Evolutionary conservation across 805 yeast species (phyloP).

Genomic region (Spathaspora hagerdaliae): DNA sequence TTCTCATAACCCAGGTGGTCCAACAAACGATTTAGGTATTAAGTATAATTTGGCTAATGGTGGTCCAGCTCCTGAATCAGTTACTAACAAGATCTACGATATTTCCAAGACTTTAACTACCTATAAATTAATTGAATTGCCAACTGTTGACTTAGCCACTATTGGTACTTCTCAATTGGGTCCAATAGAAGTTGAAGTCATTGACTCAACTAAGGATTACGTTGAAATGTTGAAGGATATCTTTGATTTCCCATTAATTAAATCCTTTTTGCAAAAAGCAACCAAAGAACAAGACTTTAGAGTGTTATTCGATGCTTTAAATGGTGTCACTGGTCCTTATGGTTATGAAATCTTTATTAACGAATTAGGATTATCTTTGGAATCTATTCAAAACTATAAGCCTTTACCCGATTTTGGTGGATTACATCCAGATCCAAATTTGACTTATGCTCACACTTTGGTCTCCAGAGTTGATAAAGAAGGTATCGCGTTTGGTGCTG

Average conservation of each 20-base stretch:
- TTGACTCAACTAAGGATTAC: constrained; percentile 78
- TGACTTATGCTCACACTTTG: constrained; percentile 86
- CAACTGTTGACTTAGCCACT: constrained; percentile 56
- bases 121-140: constrained; percentile 60
- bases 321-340: constrained; percentile 97
- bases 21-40: constrained; percentile 86
- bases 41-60: constrained; percentile 94
- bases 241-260: constrained; percentile 83
- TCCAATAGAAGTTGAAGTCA: constrained; percentile 69
- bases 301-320: constrained; percentile 82
- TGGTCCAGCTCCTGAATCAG: constrained; percentile 97
- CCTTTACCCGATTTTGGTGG: constrained; percentile 96
- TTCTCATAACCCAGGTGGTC: constrained; percentile 98
- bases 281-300: constrained; percentile 53
- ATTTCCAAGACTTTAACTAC: constrained; percentile 52
- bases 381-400: constrained; percentile 69
- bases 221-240: constrained; percentile 75
- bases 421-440: constrained; percentile 95
- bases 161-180: constrained; percentile 55
- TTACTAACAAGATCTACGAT: constrained; percentile 83
- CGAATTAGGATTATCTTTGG: constrained; percentile 71
- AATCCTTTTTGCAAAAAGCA: constrained; percentile 54
- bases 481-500: constrained; percentile 90
- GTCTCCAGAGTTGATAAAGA: constrained; percentile 83
- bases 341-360: constrained; percentile 80